Conservation (phyloP, 2,329 filamentous ascomycete genomes). For the Xylariaceae sp. region DNA sequence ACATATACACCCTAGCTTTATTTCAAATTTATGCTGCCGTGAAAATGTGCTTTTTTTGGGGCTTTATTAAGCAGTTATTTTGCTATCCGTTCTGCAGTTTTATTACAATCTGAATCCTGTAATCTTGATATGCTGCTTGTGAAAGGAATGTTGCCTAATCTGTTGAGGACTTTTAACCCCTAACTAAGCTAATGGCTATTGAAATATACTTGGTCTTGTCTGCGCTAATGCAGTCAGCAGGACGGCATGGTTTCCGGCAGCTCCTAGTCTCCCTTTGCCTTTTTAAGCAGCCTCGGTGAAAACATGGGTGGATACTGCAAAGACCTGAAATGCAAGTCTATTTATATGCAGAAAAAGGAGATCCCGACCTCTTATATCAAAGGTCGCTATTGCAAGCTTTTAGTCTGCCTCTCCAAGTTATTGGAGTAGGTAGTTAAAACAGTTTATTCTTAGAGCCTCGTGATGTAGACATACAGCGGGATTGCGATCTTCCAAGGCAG, state of each 20-base stretch:
- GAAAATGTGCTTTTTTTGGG: not conserved
- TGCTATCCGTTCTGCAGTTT: conserved; percentile 2
- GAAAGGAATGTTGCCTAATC: no score
- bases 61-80: not conserved
- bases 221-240: conserved; percentile 1
- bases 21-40: not conserved
- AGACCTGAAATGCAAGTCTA: no score
- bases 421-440: no score
- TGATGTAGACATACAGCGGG: no score
- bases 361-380: no score
- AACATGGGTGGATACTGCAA: conserved; percentile 28
- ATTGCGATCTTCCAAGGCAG: no score
- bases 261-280: not conserved
- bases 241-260: conserved; percentile 1
- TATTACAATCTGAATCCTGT: no score
- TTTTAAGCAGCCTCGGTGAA: not conserved
- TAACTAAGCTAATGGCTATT: conserved; percentile 1
- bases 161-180: not conserved
- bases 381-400: no score
- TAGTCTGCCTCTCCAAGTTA: no score
- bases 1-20: conserved; percentile 1
- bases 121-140: no score
- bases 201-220: not conserved
- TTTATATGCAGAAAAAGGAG: no score
- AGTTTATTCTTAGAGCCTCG: no score